These are phyloP conservation scores for Pseudocercospora fuligena DNA, from an alignment of 2,329 filamentous ascomycete species.

Conservation along the genomic window DNA sequence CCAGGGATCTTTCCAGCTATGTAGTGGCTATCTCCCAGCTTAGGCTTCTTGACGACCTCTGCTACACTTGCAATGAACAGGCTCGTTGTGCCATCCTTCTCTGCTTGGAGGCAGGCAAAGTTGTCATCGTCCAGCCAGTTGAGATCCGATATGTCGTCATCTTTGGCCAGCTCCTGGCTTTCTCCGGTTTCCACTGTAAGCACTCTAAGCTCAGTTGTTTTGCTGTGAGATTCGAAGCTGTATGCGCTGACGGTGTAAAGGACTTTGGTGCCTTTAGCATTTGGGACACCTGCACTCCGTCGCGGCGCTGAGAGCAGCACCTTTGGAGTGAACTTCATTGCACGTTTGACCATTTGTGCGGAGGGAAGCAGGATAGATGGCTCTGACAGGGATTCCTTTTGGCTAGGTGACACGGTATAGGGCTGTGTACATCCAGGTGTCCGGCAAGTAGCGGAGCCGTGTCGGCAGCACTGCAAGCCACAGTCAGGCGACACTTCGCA, in stretches of 20 bases:
- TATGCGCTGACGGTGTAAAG: slow-evolving; percentile 76
- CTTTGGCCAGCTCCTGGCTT: slow-evolving; percentile 68
- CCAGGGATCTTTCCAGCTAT: slow-evolving; percentile 51
- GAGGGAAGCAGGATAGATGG: neutral
- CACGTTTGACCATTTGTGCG: slow-evolving; percentile 68
- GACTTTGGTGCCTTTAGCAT: slow-evolving; percentile 65
- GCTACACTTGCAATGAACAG: slow-evolving; percentile 29
- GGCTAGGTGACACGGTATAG: neutral
- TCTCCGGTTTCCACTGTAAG: slow-evolving; percentile 71
- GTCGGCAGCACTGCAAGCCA: neutral
- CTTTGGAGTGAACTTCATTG: slow-evolving; percentile 74
- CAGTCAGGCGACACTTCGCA: neutral
- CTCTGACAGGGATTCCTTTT: neutral
- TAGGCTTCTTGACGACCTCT: slow-evolving; percentile 12
- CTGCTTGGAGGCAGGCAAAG: slow-evolving; percentile 58
- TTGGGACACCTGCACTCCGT: slow-evolving; percentile 72
- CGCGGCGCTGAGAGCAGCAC: slow-evolving; percentile 77
- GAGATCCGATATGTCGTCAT: slow-evolving; percentile 69
- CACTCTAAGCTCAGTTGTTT: slow-evolving; percentile 70
- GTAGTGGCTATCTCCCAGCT: slow-evolving; percentile 41
- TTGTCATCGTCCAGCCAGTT: slow-evolving; percentile 75
- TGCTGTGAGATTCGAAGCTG: slow-evolving; percentile 75
- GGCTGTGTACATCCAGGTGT: neutral
- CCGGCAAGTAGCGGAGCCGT: neutral
- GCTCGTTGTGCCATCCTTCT: slow-evolving; percentile 47